These are phyloP conservation scores for Nepenthes gracilis DNA, from an alignment of 148 eudicot genomes.

Conservation along the genomic window DNA sequence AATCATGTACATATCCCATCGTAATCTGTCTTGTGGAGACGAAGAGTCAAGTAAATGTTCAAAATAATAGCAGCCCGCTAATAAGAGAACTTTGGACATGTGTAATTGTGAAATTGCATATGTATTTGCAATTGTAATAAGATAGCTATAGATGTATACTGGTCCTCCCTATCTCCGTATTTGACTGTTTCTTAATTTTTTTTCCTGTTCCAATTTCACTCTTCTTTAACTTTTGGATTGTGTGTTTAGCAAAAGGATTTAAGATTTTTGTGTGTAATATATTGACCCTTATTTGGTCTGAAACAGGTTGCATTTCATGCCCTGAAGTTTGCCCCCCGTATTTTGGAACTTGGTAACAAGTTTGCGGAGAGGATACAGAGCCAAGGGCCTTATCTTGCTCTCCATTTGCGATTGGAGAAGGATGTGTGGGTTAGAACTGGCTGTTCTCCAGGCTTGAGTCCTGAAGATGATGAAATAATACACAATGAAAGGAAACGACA, in stretches of 20 bases:
- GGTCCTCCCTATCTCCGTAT: too few species aligned
- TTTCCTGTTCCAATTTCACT: not conserved
- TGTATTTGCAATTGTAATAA: too few species aligned
- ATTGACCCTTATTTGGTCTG: conserved; percentile 1
- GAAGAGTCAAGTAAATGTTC: not conserved
- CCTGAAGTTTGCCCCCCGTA: conserved; percentile 68
- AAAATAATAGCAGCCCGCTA: too few species aligned
- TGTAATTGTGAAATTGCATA: too few species aligned
- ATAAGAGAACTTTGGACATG: too few species aligned
- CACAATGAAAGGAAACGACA: conserved; percentile 47
- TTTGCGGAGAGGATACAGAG: conserved; percentile 78
- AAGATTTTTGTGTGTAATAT: not conserved
- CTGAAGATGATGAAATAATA: conserved; percentile 59
- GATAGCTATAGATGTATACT: too few species aligned
- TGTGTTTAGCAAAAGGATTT: too few species aligned
- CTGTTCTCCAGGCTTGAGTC: conserved; percentile 76
- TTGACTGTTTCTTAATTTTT: not conserved
- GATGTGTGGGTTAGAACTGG: conserved; percentile 99
- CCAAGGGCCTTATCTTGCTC: conserved; percentile 84
- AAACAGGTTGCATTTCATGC: conserved; percentile 94
- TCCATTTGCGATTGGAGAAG: conserved; percentile 84
- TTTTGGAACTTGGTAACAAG: conserved; percentile 61
- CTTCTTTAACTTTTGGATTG: too few species aligned
- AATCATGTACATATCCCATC: not conserved
- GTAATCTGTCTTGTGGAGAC: not conserved